These are phyloP conservation scores for Lasiodiplodia gonubiensis DNA, from an alignment of 2,329 filamentous ascomycete species.

Conservation along the genomic window DNA sequence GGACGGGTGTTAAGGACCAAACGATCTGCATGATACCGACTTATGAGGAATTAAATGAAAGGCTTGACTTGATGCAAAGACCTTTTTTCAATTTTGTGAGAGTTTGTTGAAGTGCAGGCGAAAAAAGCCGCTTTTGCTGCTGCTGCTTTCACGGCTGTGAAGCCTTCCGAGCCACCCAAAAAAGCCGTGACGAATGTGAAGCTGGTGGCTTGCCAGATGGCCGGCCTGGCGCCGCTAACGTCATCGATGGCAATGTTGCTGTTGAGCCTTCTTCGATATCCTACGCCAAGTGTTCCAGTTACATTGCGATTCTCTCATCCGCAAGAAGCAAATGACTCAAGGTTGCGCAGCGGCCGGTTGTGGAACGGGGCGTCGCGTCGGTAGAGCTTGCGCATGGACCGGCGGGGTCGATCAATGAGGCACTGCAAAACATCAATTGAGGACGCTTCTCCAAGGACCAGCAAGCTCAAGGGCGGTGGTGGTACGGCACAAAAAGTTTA, in stretches of 20 bases:
- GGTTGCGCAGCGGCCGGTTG: neutral
- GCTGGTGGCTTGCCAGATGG: neutral
- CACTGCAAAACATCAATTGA: neutral
- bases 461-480: neutral
- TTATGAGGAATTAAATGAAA: conserved; percentile 21
- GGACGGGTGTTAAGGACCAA: neutral
- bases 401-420: neutral
- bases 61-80: conserved; percentile 9
- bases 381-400: neutral
- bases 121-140: neutral
- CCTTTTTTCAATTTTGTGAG: neutral
- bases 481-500: too few species aligned
- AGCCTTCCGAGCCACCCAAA: neutral
- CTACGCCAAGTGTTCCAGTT: neutral
- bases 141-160: neutral
- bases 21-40: conserved; percentile 11
- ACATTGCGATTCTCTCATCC: conserved; percentile 2
- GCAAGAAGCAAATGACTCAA: neutral
- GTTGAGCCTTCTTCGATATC: neutral
- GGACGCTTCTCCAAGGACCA: neutral
- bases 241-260: neutral
- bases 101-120: neutral
- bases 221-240: neutral
- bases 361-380: neutral
- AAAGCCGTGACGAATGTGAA: neutral